Evolutionary conservation across 192 early-diverging fungal species (phyloP).

Genomic region (Podochytrium sp.): DNA sequence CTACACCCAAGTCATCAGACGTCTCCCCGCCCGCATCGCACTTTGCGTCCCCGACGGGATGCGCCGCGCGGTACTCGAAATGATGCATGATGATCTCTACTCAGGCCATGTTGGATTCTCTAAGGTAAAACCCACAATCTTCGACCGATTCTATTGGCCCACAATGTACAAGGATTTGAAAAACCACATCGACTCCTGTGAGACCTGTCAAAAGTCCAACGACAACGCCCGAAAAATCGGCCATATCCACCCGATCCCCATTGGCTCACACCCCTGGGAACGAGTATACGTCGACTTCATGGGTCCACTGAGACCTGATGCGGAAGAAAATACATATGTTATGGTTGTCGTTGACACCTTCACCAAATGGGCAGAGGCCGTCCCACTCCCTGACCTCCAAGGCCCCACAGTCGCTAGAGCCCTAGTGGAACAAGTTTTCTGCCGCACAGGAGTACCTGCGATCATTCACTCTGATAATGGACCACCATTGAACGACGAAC

Average conservation of each 20-base stretch:
- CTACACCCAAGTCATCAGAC: not conserved
- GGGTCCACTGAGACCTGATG: not conserved
- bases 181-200: not conserved
- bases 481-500: not conserved
- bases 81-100: not conserved
- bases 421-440: not conserved
- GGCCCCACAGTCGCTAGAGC: not conserved
- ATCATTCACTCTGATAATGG: not conserved
- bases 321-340: not conserved
- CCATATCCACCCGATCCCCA: not conserved
- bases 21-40: not conserved
- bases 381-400: no score
- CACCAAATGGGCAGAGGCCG: no score
- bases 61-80: not conserved
- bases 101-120: not conserved
- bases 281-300: not conserved
- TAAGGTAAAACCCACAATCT: not conserved
- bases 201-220: not conserved
- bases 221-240: not conserved
- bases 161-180: not conserved
- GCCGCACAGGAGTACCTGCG: not conserved
- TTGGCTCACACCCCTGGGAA: not conserved
- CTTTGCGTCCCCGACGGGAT: constrained; percentile 14
- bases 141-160: constrained; percentile 12
- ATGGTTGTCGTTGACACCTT: not conserved